A percentile compares a stretch with the other conserved stretches of the same genome.
Conservation (phyloP, 2,329 filamentous ascomycete species). For the Penicillium sumatraense region DNA sequence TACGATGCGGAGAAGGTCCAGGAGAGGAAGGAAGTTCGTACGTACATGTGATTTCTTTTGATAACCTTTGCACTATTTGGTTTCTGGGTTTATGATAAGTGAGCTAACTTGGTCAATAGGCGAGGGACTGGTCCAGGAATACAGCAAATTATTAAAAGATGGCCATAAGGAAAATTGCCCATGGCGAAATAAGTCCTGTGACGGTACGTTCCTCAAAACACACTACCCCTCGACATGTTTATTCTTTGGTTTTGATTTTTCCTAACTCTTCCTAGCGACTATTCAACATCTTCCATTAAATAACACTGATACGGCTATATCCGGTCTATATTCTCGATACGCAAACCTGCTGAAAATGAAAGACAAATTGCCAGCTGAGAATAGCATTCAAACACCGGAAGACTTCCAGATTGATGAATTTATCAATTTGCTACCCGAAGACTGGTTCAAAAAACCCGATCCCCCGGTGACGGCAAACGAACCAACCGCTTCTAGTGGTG, state of each 20-base stretch:
- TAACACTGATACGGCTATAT: constrained; percentile 63
- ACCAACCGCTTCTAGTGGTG: background rate
- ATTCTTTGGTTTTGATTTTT: background rate
- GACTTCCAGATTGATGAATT: constrained; percentile 37
- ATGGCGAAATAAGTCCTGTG: constrained; percentile 87
- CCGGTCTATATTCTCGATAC: constrained; percentile 66
- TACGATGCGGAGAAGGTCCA: constrained; percentile 48
- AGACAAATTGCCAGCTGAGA: constrained; percentile 40
- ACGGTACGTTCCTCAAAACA: constrained; percentile 65
- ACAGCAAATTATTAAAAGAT: constrained; percentile 71
- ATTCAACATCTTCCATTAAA: constrained; percentile 70
- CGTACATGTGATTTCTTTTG: constrained; percentile 22
- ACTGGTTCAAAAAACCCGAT: constrained; percentile 24
- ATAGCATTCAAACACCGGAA: constrained; percentile 37
- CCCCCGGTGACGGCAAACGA: background rate
- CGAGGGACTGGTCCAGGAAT: constrained; percentile 74
- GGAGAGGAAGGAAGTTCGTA: constrained; percentile 49
- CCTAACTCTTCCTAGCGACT: constrained; percentile 52
- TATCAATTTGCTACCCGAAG: constrained; percentile 33
- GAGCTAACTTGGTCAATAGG: constrained; percentile 41
- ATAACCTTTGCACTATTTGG: too few relatives aligned
- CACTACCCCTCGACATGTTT: too few relatives aligned
- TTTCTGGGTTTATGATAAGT: background rate
- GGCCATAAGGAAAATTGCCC: constrained; percentile 81
- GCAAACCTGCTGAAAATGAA: constrained; percentile 52